Conservation (phyloP, 2,329 filamentous ascomycete species). For the Calonectria pteridis region DNA sequence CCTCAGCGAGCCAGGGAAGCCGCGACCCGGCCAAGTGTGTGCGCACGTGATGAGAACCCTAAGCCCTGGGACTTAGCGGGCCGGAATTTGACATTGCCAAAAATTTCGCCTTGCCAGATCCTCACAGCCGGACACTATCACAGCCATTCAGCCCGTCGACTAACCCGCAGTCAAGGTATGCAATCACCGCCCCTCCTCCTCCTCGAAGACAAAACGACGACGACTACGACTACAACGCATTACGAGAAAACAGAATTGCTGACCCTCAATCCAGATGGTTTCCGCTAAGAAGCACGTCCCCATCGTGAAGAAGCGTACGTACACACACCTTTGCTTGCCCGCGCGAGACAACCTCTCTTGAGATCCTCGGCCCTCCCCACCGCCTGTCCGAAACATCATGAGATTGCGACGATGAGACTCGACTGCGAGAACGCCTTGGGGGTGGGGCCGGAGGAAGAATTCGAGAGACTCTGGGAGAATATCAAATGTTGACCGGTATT, state of each 20-base stretch:
- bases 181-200: constrained; percentile 27
- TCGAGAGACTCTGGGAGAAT: not conserved
- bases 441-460: constrained; percentile 2
- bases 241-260: constrained; percentile 41
- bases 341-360: constrained; percentile 23
- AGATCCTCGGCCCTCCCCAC: not conserved
- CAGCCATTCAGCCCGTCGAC: constrained; percentile 50
- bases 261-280: constrained; percentile 79
- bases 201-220: constrained; percentile 5
- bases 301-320: constrained; percentile 99
- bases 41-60: constrained; percentile 50
- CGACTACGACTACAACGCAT: constrained; percentile 24
- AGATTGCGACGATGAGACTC: constrained; percentile 29
- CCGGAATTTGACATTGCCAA: constrained; percentile 49
- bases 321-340: constrained; percentile 32
- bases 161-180: constrained; percentile 58
- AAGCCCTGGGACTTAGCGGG: constrained; percentile 49
- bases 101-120: constrained; percentile 52
- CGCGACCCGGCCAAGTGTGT: constrained; percentile 26
- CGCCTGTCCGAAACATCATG: constrained; percentile 20
- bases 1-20: constrained; percentile 7
- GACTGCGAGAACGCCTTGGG: constrained; percentile 30
- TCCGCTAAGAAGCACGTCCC: constrained; percentile 99
- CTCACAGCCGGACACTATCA: constrained; percentile 51
- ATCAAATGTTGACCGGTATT: constrained; percentile 54